A percentile compares a stretch with the other conserved stretches of the same genome.
These are phyloP conservation scores for Lineolata rhizophorae DNA, from an alignment of 495 filamentous ascomycete genomes.

Conservation along the genomic window DNA sequence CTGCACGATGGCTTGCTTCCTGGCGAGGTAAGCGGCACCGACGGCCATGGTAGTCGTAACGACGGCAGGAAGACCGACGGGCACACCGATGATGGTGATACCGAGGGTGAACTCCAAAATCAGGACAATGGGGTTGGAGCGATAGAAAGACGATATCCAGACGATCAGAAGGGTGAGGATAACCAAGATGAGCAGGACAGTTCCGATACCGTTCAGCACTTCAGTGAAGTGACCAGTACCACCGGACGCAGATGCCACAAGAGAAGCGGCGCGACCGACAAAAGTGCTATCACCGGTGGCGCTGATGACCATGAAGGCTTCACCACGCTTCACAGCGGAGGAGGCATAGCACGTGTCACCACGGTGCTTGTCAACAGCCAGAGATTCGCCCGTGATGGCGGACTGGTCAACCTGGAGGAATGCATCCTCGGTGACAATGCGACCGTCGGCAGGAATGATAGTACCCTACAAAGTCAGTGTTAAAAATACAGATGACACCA, in stretches of 20 bases:
- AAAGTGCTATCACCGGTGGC: slow-evolving; percentile 73
- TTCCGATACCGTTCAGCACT: slow-evolving; percentile 70
- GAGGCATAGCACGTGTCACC: slow-evolving; percentile 63
- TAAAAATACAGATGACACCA: no score
- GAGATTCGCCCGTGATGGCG: slow-evolving; percentile 76
- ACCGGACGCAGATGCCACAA: slow-evolving; percentile 51
- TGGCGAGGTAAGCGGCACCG: slow-evolving; percentile 79
- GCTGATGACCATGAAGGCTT: slow-evolving; percentile 60
- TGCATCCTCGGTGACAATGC: slow-evolving; percentile 54
- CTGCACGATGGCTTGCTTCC: slow-evolving; percentile 91
- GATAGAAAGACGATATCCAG: slow-evolving; percentile 76
- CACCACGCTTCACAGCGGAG: slow-evolving; percentile 74
- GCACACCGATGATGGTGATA: slow-evolving; percentile 83
- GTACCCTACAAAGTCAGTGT: slow-evolving; percentile 34
- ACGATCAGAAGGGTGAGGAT: slow-evolving; percentile 58
- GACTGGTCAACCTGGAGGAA: slow-evolving; percentile 87
- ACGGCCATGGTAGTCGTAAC: slow-evolving; percentile 95
- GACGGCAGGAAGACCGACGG: slow-evolving; percentile 87
- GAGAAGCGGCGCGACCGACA: slow-evolving; percentile 69
- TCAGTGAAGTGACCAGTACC: slow-evolving; percentile 74
- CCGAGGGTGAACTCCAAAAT: slow-evolving; percentile 73
- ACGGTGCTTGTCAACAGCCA: slow-evolving; percentile 72
- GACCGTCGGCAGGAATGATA: slow-evolving; percentile 76
- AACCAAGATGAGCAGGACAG: slow-evolving; percentile 59
- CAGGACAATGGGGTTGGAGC: slow-evolving; percentile 46